Conservation (phyloP, 805 yeast genomes). For the Groenewaldozyma tartarivorans region DNA sequence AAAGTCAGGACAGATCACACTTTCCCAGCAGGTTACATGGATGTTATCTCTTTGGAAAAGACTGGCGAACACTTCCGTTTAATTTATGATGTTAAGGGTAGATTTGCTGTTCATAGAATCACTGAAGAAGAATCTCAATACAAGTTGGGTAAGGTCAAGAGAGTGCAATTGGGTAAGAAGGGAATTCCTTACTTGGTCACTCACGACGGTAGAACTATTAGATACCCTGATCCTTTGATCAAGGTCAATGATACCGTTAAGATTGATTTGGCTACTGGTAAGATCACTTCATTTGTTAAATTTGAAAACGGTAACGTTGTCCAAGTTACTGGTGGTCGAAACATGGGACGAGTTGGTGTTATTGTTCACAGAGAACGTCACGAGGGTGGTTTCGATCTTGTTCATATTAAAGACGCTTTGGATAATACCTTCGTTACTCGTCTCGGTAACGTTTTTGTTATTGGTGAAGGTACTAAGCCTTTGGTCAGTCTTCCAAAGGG, state of each 20-base stretch:
- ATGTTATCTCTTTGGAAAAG: slow-evolving; percentile 92
- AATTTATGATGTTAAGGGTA: slow-evolving; percentile 97
- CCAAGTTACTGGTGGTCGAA: slow-evolving; percentile 96
- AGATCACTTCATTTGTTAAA: slow-evolving; percentile 79
- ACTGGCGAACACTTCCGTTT: slow-evolving; percentile 99
- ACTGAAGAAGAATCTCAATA: slow-evolving; percentile 97
- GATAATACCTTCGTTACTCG: slow-evolving; percentile 96
- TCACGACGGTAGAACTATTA: slow-evolving; percentile 99
- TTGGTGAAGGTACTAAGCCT: slow-evolving; percentile 95
- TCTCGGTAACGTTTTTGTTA: slow-evolving; percentile 83
- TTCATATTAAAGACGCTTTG: slow-evolving; percentile 89
- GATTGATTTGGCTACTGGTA: slow-evolving; percentile 93
- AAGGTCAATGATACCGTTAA: slow-evolving; percentile 97
- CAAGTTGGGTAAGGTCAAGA: slow-evolving; percentile 97
- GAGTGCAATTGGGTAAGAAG: slow-evolving; percentile 96
- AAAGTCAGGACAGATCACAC: slow-evolving; percentile 99
- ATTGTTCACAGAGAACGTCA: slow-evolving; percentile 94
- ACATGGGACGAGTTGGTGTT: slow-evolving; percentile 96
- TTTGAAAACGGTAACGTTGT: slow-evolving; percentile 88
- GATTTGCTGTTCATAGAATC: slow-evolving; percentile 99
- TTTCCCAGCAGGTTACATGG: slow-evolving; percentile 99
- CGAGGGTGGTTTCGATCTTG: slow-evolving; percentile 97
- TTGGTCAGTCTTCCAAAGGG: slow-evolving; percentile 95
- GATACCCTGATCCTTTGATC: slow-evolving; percentile 98
- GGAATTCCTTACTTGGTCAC: slow-evolving; percentile 98